phyloP scores from a whole-genome alignment of 805 yeast species.

The Tetrapisispora phaffii region DNA sequence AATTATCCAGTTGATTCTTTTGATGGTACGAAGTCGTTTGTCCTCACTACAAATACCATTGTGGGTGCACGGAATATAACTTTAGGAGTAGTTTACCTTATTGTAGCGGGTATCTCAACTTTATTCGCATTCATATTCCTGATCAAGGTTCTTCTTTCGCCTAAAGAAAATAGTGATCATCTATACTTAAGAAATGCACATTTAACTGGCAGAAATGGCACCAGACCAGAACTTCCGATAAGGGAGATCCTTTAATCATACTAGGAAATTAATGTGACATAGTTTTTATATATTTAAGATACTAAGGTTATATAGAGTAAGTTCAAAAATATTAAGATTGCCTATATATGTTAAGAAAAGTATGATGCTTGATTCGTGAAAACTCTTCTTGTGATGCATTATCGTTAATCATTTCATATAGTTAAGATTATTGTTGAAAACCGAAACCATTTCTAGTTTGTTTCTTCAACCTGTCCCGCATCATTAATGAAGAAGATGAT shows the following conservation, averaged over 20 bases:
- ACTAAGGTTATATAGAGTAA: no score
- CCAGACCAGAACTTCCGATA: slow-evolving; percentile 5
- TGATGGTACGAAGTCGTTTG: slow-evolving; percentile 79
- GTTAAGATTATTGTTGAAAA: background rate
- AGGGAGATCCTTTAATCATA: slow-evolving; percentile 16
- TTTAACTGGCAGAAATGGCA: background rate
- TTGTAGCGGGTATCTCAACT: slow-evolving; percentile 72
- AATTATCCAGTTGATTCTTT: slow-evolving; percentile 75
- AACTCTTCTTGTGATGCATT: background rate
- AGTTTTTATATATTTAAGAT: no score
- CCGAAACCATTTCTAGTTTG: slow-evolving; percentile 3
- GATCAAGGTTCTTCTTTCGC: slow-evolving; percentile 69
- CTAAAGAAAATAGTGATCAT: slow-evolving; percentile 72
- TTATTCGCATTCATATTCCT: slow-evolving; percentile 66
- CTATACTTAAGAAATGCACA: slow-evolving; percentile 38
- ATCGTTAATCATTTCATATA: background rate
- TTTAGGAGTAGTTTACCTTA: slow-evolving; percentile 74
- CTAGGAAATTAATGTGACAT: background rate
- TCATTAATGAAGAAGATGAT: slow-evolving; percentile 18
- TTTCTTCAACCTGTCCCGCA: slow-evolving; percentile 25
- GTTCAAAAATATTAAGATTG: no score
- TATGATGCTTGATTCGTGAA: background rate
- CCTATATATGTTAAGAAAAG: no score
- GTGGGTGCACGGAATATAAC: slow-evolving; percentile 83
- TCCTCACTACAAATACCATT: slow-evolving; percentile 69